Evolutionary conservation across 2,329 filamentous ascomycete genomes (phyloP).

Genomic region (Biscogniauxia marginata): DNA sequence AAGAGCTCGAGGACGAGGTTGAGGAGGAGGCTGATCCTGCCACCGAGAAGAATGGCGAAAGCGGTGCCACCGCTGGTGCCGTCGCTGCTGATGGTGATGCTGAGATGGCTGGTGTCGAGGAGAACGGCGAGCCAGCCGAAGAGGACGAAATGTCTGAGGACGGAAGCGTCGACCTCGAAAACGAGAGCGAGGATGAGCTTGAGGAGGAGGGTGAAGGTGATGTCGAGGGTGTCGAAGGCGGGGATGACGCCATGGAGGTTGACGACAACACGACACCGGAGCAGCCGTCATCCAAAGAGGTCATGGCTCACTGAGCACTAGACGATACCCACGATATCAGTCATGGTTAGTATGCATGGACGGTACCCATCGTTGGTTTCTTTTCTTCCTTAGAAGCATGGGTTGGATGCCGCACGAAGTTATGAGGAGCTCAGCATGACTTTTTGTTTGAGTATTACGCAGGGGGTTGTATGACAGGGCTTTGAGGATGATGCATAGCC

Average conservation of each 20-base stretch:
- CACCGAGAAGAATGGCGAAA: slow-evolving; percentile 41
- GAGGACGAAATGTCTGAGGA: slow-evolving; percentile 66
- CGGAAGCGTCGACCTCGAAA: slow-evolving; percentile 70
- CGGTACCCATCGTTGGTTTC: neutral
- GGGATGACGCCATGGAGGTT: slow-evolving; percentile 44
- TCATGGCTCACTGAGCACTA: slow-evolving; percentile 25
- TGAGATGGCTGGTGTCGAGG: slow-evolving; percentile 65
- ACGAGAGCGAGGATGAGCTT: slow-evolving; percentile 66
- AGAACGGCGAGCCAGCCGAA: slow-evolving; percentile 47
- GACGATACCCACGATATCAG: neutral
- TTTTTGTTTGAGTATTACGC: slow-evolving; percentile 11
- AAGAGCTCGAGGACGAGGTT: slow-evolving; percentile 73
- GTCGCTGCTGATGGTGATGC: slow-evolving; percentile 57
- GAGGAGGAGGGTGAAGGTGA: slow-evolving; percentile 55
- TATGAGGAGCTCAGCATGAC: slow-evolving; percentile 13
- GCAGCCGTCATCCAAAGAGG: slow-evolving; percentile 22
- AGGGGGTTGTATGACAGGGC: slow-evolving; percentile 8
- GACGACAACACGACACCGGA: slow-evolving; percentile 31
- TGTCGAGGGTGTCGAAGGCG: slow-evolving; percentile 32
- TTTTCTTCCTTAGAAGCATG: neutral
- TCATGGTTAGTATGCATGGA: neutral
- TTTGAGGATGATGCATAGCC: slow-evolving; percentile 9
- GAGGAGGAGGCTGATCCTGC: slow-evolving; percentile 54
- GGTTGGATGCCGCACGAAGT: slow-evolving; percentile 16
- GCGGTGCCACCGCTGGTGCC: slow-evolving; percentile 46